phyloP scores from a whole-genome alignment of 2,329 filamentous ascomycete genomes.

The Coniella lustricola region DNA sequence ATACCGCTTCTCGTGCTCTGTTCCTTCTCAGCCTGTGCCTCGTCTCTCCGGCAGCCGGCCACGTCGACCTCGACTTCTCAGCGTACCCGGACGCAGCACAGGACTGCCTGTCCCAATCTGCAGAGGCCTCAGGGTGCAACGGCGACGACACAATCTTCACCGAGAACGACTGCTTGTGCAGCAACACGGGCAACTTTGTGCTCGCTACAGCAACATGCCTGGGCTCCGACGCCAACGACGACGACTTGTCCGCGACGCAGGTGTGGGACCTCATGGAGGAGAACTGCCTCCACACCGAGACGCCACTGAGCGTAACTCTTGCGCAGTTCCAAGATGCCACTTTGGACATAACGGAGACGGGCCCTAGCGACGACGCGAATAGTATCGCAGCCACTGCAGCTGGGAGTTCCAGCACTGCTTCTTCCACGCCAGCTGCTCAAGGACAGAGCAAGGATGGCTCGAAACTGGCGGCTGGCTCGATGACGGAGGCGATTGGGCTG shows the following conservation, averaged over 20 bases:
- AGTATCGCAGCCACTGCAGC: no score
- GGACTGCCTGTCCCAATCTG: constrained; percentile 35
- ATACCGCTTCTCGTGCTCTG: no score
- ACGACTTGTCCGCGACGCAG: not conserved
- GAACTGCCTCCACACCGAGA: constrained; percentile 7
- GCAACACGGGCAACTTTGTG: constrained; percentile 42
- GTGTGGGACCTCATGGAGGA: constrained; percentile 8
- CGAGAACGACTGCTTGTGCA: constrained; percentile 44
- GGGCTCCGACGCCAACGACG: constrained; percentile 18
- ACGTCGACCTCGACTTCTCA: constrained; percentile 29
- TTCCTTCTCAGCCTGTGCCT: not conserved
- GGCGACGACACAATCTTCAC: constrained; percentile 27
- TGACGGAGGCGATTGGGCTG: no score
- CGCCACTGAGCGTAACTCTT: constrained; percentile 6
- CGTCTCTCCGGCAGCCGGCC: not conserved
- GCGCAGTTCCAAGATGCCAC: not conserved
- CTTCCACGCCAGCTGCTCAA: no score
- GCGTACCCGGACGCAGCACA: constrained; percentile 36
- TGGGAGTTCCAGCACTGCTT: no score
- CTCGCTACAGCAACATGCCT: constrained; percentile 40
- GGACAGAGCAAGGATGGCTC: no score
- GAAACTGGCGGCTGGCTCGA: no score
- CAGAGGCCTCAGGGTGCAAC: constrained; percentile 34
- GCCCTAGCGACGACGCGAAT: no score
- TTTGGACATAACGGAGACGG: not conserved